phyloP scores from a whole-genome alignment of 768 basidiomycete species.

The Boletus edulis region DNA sequence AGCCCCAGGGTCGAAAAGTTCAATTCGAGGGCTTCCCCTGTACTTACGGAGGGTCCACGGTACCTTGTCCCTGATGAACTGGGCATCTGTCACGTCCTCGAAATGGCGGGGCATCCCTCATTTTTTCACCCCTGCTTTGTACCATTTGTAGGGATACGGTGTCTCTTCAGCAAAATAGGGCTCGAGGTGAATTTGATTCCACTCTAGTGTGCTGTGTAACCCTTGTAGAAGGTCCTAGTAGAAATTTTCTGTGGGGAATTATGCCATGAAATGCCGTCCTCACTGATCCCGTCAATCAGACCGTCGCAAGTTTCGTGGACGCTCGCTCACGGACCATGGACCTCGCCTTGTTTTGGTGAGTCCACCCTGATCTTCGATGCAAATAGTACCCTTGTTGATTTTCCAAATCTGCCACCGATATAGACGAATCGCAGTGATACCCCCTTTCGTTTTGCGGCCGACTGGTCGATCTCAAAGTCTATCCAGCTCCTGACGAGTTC shows the following conservation, averaged over 20 bases:
- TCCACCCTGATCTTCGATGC: not conserved
- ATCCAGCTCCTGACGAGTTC: slow-evolving; percentile 1
- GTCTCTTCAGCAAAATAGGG: not conserved
- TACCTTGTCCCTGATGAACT: not conserved
- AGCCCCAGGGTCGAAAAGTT: not conserved
- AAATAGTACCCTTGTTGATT: not conserved
- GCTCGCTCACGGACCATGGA: not conserved
- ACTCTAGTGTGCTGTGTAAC: not conserved
- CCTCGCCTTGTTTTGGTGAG: not conserved
- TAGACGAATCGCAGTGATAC: not conserved
- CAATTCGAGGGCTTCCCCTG: no score
- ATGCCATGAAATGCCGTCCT: not conserved
- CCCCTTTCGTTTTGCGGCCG: not conserved
- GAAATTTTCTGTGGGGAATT: not conserved
- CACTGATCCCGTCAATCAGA: not conserved
- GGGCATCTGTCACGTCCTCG: not conserved
- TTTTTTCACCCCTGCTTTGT: not conserved
- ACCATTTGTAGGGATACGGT: not conserved
- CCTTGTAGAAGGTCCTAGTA: not conserved
- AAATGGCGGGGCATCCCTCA: not conserved
- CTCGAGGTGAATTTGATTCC: not conserved
- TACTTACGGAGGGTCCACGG: not conserved
- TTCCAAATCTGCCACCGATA: not conserved
- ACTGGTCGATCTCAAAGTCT: not conserved
- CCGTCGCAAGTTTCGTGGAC: not conserved